phyloP scores from a whole-genome alignment of 1,139 yeast genomes.

The Magnusiomyces magnusii region DNA sequence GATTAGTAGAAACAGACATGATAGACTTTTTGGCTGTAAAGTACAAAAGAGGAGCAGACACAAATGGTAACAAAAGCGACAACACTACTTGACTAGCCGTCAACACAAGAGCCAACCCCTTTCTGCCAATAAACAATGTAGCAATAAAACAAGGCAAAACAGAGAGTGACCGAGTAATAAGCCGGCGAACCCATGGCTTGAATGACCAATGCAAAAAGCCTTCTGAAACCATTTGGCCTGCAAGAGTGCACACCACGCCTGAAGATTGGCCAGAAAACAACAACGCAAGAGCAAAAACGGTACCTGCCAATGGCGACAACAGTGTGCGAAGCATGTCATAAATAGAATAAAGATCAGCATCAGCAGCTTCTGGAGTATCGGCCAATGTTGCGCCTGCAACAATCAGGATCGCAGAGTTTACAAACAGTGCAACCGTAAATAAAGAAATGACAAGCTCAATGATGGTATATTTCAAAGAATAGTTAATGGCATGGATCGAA shows the following conservation, averaged over 20 bases:
- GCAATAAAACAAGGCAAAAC: conserved; percentile 64
- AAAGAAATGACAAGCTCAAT: conserved; percentile 58
- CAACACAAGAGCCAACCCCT: conserved; percentile 44
- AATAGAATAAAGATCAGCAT: conserved; percentile 69
- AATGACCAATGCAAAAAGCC: conserved; percentile 74
- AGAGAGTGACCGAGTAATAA: conserved; percentile 62
- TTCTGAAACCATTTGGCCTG: conserved; percentile 80
- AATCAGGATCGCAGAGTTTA: conserved; percentile 67
- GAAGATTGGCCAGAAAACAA: conserved; percentile 75
- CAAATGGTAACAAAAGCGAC: conserved; percentile 77
- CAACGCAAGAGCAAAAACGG: conserved; percentile 68
- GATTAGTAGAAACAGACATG: conserved; percentile 54
- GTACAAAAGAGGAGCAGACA: conserved; percentile 80
- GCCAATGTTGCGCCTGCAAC: conserved; percentile 70
- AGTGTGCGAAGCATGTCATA: conserved; percentile 49
- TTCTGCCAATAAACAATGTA: conserved; percentile 49
- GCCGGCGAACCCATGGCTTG: conserved; percentile 68
- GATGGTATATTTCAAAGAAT: conserved; percentile 60
- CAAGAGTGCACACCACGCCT: conserved; percentile 79
- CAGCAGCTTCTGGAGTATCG: conserved; percentile 50
- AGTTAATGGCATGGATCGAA: conserved; percentile 53
- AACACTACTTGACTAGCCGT: conserved; percentile 86
- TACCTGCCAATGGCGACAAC: conserved; percentile 67
- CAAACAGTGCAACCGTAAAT: conserved; percentile 68
- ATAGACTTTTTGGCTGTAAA: conserved; percentile 68